phyloP scores from a whole-genome alignment of 2,329 filamentous ascomycete genomes.

The Aspergillus sergii region DNA sequence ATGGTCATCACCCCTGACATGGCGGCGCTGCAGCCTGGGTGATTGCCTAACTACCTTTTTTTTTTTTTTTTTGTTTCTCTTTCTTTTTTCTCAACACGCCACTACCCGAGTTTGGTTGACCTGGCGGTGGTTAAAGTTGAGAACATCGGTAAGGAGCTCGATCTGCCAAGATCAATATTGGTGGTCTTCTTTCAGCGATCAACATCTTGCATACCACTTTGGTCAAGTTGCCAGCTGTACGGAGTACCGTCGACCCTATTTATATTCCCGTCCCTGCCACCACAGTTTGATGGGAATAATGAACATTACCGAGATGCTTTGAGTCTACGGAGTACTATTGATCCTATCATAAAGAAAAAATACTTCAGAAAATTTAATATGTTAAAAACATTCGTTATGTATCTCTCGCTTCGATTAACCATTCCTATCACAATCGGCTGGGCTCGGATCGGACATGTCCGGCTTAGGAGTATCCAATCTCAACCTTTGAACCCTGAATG shows the following conservation, averaged over 20 bases:
- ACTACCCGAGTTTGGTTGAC: slow-evolving; percentile 5
- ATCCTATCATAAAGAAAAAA: neutral
- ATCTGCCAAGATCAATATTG: neutral
- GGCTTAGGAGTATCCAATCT: neutral
- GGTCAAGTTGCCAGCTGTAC: neutral
- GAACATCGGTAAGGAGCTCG: slow-evolving; percentile 16
- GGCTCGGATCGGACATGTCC: neutral
- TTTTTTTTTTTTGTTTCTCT: neutral
- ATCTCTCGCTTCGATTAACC: neutral
- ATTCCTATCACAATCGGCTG: neutral
- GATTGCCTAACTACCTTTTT: neutral
- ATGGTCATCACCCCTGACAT: slow-evolving; percentile 15
- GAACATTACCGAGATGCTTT: neutral
- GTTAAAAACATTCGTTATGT: neutral
- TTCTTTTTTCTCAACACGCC: neutral
- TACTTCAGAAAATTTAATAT: neutral
- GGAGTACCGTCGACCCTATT: neutral
- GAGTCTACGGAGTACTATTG: too few relatives aligned
- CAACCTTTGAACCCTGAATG: neutral
- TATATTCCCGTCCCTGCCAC: neutral
- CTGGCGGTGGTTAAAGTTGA: slow-evolving; percentile 16
- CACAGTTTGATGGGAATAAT: neutral
- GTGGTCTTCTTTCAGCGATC: neutral
- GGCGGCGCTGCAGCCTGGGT: slow-evolving; percentile 10
- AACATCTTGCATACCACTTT: neutral